Percentiles rank a stretch among this genome's conserved stretches.
Conservation (phyloP, 75 land plant species). For the Sequoia sempervirens region DNA sequence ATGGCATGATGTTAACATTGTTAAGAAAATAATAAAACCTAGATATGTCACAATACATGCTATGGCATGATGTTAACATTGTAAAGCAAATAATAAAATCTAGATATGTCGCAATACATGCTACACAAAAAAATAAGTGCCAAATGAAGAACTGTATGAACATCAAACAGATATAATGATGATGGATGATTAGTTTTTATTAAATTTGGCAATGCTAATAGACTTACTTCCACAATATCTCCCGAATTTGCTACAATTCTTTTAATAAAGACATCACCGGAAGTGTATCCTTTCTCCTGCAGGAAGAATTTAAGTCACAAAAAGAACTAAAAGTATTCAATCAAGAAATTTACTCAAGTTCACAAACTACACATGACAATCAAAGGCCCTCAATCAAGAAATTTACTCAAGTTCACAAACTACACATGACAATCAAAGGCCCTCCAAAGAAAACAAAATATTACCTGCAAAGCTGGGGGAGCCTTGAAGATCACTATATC, state of each 20-base stretch:
- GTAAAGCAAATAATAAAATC: neutral
- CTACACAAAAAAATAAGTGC: neutral
- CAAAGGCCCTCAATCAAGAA: neutral
- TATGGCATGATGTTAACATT: neutral
- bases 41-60: neutral
- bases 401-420: neutral
- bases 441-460: slow-evolving; percentile 2
- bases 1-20: neutral
- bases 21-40: no score
- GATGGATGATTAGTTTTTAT: neutral
- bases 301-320: neutral
- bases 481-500: slow-evolving; percentile 93
- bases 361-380: neutral
- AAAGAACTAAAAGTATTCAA: neutral
- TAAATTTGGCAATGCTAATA: neutral
- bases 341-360: no score
- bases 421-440: neutral
- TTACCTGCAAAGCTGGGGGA: slow-evolving; percentile 76
- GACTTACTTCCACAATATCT: slow-evolving; percentile 67
- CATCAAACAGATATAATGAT: neutral
- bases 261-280: slow-evolving; percentile 67
- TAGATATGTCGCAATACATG: neutral
- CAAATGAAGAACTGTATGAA: neutral
- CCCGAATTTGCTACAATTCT: slow-evolving; percentile 79
- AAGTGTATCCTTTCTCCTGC: slow-evolving; percentile 49